Percentiles rank a stretch among this genome's conserved stretches.
These are phyloP conservation scores for Emydomyces testavorans DNA, from an alignment of 2,329 filamentous ascomycete species.

Conservation along the genomic window DNA sequence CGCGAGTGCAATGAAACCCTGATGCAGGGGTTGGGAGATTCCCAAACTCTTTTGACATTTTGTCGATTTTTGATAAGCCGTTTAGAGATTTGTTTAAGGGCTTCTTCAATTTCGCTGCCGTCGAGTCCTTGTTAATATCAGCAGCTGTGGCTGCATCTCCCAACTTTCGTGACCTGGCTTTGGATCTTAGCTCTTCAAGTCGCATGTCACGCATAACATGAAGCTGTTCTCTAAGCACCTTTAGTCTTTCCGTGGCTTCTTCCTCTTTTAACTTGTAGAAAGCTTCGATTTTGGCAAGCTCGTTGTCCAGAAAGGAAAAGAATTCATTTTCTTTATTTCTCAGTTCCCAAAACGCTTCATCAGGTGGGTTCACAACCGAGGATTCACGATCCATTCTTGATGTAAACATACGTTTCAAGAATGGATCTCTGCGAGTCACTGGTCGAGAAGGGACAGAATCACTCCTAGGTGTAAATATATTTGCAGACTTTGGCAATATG, in stretches of 20 bases:
- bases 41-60: conserved; percentile 43
- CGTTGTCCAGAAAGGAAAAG: conserved; percentile 67
- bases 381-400: conserved; percentile 28
- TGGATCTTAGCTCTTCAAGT: conserved; percentile 55
- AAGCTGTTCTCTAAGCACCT: conserved; percentile 65
- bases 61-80: conserved; percentile 38
- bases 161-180: conserved; percentile 23
- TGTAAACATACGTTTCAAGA: conserved; percentile 32
- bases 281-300: conserved; percentile 79
- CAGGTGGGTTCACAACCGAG: conserved; percentile 39
- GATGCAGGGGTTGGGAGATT: conserved; percentile 34
- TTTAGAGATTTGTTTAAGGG: conserved; percentile 37
- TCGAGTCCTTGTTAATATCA: conserved; percentile 13
- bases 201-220: conserved; percentile 86
- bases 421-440: conserved; percentile 21
- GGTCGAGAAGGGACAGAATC: conserved; percentile 21
- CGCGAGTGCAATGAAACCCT: conserved; percentile 24
- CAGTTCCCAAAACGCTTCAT: conserved; percentile 51
- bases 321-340: conserved; percentile 72
- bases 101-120: conserved; percentile 27
- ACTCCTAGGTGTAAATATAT: conserved; percentile 17
- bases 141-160: conserved; percentile 14
- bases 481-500: conserved; percentile 15
- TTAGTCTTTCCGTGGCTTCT: conserved; percentile 63
- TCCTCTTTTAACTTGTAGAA: conserved; percentile 86